These are phyloP conservation scores for Exophiala lecanii-corni DNA, from an alignment of 2,329 filamentous ascomycete species.

Conservation along the genomic window DNA sequence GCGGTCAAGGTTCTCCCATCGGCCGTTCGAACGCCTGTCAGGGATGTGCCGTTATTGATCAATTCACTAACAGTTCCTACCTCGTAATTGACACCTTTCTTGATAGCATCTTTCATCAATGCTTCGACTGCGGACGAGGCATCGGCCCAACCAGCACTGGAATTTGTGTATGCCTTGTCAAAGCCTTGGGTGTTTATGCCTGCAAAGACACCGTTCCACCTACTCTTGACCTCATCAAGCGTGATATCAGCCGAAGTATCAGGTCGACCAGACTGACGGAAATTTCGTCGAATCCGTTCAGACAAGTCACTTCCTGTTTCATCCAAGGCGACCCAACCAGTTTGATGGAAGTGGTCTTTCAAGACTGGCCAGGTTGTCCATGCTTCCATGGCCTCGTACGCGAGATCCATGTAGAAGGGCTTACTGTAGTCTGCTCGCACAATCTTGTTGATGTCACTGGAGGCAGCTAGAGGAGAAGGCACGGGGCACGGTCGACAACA, in stretches of 20 bases:
- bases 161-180: constrained; percentile 46
- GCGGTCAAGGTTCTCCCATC: constrained; percentile 47
- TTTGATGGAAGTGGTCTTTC: constrained; percentile 54
- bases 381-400: constrained; percentile 60
- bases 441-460: constrained; percentile 70
- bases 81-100: constrained; percentile 43
- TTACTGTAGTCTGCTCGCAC: constrained; percentile 66
- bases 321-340: constrained; percentile 56
- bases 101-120: constrained; percentile 42
- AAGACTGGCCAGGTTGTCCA: constrained; percentile 57
- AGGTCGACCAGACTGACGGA: constrained; percentile 43
- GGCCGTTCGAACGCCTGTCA: constrained; percentile 45
- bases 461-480: constrained; percentile 47
- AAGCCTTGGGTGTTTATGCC: constrained; percentile 36
- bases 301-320: constrained; percentile 45
- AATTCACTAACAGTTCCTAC: constrained; percentile 43
- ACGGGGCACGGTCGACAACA: constrained; percentile 54
- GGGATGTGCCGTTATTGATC: constrained; percentile 32
- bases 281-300: constrained; percentile 51
- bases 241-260: constrained; percentile 41
- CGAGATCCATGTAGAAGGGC: constrained; percentile 58
- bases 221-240: constrained; percentile 37
- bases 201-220: constrained; percentile 40
- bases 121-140: constrained; percentile 43
- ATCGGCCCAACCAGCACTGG: constrained; percentile 51